phyloP scores from a whole-genome alignment of 345 rosid species.

The Eucalyptus fibrosa region DNA sequence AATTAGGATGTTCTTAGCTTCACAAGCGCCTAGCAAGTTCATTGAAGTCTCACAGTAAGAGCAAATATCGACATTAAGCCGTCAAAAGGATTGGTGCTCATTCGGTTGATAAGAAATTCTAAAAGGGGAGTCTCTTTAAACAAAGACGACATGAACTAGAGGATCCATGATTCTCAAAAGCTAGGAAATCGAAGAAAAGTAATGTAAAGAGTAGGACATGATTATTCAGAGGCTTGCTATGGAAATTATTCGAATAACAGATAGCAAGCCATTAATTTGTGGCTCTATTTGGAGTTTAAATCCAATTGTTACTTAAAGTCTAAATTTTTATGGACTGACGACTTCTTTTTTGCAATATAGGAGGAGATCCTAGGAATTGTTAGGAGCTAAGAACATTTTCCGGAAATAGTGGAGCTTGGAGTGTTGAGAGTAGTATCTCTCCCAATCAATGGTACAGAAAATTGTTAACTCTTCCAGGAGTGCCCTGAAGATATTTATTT shows the following conservation, averaged over 20 bases:
- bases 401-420: neutral
- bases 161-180: constrained; percentile 2
- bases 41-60: constrained; percentile 2
- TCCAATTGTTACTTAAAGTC: too few species aligned
- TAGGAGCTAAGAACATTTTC: neutral
- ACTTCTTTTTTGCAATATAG: constrained; percentile 1
- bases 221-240: neutral
- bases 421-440: neutral
- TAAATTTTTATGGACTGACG: neutral
- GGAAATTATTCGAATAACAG: neutral
- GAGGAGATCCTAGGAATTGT: neutral
- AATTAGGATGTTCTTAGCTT: neutral
- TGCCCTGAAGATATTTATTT: neutral
- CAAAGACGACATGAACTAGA: constrained; percentile 3
- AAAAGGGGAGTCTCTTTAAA: constrained; percentile 4
- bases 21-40: constrained; percentile 39
- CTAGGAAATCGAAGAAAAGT: constrained; percentile 14
- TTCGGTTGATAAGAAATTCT: constrained; percentile 2
- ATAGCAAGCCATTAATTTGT: neutral
- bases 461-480: neutral
- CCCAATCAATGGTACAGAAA: neutral
- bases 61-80: neutral
- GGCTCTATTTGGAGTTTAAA: too few species aligned
- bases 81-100: neutral
- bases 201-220: neutral